A percentile compares a stretch with the other conserved stretches of the same genome.
Conservation (phyloP, 129 eudicot genomes). For the Erigeron canadensis region DNA sequence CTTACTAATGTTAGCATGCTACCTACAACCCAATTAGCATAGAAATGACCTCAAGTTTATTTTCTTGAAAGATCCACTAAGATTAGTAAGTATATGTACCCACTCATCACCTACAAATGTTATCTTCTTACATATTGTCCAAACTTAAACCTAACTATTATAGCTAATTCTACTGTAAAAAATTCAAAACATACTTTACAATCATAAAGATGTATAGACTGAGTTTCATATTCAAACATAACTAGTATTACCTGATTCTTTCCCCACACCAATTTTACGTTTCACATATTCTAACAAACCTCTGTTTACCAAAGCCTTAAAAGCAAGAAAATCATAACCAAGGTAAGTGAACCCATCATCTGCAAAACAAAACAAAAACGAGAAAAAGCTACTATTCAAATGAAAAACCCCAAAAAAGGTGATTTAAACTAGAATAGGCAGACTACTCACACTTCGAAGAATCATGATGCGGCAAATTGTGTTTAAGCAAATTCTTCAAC, state of each 20-base stretch:
- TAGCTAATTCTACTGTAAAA: too few relatives aligned
- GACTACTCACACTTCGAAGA: conserved; percentile 72
- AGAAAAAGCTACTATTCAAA: background rate
- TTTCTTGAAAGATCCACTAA: too few relatives aligned
- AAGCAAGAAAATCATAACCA: conserved; percentile 96
- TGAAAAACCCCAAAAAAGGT: conserved; percentile 2
- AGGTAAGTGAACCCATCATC: conserved; percentile 97
- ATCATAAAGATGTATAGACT: background rate
- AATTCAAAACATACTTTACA: too few relatives aligned
- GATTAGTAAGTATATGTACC: too few relatives aligned
- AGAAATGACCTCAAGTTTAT: too few relatives aligned
- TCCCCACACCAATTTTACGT: conserved; percentile 95
- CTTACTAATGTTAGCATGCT: too few relatives aligned
- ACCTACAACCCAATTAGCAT: too few relatives aligned
- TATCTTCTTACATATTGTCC: too few relatives aligned
- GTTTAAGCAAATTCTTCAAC: conserved; percentile 86
- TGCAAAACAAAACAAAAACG: conserved; percentile 24
- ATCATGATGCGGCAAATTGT: conserved; percentile 88
- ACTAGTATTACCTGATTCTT: conserved; percentile 83
- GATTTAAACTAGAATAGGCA: background rate
- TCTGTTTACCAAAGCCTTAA: conserved; percentile 84
- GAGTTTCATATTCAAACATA: too few relatives aligned
- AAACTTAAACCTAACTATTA: too few relatives aligned
- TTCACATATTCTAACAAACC: conserved; percentile 82
- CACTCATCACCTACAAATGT: too few relatives aligned